Base-by-base conservation (phyloP, 2,329 filamentous ascomycete genomes). In the Colletotrichum sojae region DNA sequence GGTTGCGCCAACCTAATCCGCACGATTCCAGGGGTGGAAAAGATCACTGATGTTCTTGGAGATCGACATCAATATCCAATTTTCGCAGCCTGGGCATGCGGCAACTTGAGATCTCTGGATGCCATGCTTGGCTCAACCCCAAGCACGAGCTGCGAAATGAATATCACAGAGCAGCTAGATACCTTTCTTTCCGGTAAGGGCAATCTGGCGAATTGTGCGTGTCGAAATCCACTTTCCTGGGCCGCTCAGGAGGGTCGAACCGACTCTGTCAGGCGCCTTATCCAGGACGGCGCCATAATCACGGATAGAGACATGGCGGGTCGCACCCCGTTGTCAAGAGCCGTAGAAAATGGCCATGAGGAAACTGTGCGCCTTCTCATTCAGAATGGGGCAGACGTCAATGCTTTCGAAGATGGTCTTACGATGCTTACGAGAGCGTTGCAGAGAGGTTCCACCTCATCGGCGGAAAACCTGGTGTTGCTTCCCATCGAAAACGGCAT, bases 1-100 rank as follows among this genome's bases (percentile, higher is more conserved):
- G 72, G 67, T 0, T 65, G 72, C 22, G 52, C 67, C 15, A 72
- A 71, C 2, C 76, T 81, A 2, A 77, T 83, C 70, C 73, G 71
- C 66, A 73, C 75, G 1, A 31, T 8, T 9, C 9, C 8, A 10
- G 5, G 6, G 27, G 22, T 22, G 22, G 4, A 12, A 12, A 63
- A 70, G 54, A 67, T 75, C 13, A 31, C 53, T 22, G 18, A 43
- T 2, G 43, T 56, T 4, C 5, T 3, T 6, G 36, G 9, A 22
- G n/a, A 43, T 9, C 2, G 31, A 9, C 13, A 56, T 6, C 5
- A 8, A 25, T n/a, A 6, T 4, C 53, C 31, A 6, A 3, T 56
- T 6, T 56, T 56, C n/a, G 12, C 53, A 25, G 53, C 53, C 22
- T 22, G 22, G 22, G 22, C 22, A 22, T 22, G 22, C 22, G 22